These are phyloP conservation scores for Thraustotheca clavata DNA, from an alignment of 352 stramenopile genomes.

Conservation along the genomic window DNA sequence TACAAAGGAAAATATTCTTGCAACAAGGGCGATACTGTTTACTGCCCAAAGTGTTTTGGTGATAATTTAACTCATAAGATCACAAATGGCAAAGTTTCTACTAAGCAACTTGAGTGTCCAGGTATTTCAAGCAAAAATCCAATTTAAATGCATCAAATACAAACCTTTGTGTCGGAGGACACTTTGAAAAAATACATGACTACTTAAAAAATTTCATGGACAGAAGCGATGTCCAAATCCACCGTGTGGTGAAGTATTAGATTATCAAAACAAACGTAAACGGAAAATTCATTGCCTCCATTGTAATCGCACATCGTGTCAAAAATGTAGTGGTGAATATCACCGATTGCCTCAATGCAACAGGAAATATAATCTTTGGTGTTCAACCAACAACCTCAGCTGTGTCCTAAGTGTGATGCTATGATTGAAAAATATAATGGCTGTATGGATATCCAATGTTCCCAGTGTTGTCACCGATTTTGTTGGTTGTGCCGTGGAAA, in stretches of 20 bases:
- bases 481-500: conserved; percentile 18
- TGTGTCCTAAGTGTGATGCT: conserved; percentile 2
- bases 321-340: conserved; percentile 3
- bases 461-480: conserved; percentile 9
- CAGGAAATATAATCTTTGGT: neutral
- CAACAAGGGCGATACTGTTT: neutral
- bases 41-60: conserved; percentile 7
- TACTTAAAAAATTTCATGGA: conserved; percentile 5
- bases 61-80: conserved; percentile 14
- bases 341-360: conserved; percentile 2
- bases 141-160: neutral
- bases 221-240: conserved; percentile 9
- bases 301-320: conserved; percentile 9
- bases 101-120: conserved; percentile 12
- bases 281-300: conserved; percentile 1
- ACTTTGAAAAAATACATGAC: conserved; percentile 14
- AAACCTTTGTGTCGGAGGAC: neutral
- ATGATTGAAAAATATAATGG: conserved; percentile 12
- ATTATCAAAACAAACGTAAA: neutral
- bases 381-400: neutral
- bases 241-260: neutral
- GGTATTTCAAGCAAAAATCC: neutral
- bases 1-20: too few relatives aligned
- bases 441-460: conserved; percentile 16
- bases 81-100: conserved; percentile 3